phyloP scores from a whole-genome alignment of 306 rosid genomes.

The Dalbergia cochinchinensis region DNA sequence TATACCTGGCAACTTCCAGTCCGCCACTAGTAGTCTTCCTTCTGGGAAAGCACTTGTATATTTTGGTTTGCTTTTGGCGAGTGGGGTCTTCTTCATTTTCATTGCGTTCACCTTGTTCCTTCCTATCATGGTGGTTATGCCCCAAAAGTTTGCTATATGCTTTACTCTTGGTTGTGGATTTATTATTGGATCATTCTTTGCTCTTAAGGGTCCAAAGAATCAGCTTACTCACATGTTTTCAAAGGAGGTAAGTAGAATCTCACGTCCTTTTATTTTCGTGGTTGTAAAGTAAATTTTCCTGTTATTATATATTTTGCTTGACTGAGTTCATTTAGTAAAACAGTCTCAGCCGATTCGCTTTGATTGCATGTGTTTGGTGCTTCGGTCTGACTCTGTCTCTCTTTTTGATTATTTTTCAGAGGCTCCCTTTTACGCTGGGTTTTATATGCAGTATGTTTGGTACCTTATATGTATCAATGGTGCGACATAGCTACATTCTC shows the following conservation, averaged over 20 bases:
- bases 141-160: constrained; percentile 92
- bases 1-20: constrained; percentile 81
- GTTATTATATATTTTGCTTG: constrained; percentile 17
- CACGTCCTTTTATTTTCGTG: constrained; percentile 12
- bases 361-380: constrained; percentile 33
- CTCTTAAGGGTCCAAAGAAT: constrained; percentile 84
- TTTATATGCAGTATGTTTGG: constrained; percentile 86
- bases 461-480: constrained; percentile 94
- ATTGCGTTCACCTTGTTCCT: constrained; percentile 91
- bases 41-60: constrained; percentile 93
- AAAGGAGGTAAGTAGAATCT: constrained; percentile 64
- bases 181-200: constrained; percentile 86
- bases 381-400: constrained; percentile 37
- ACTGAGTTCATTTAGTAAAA: not conserved
- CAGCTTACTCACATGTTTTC: constrained; percentile 85
- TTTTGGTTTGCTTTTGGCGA: constrained; percentile 80
- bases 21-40: constrained; percentile 85
- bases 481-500: constrained; percentile 87
- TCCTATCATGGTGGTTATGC: constrained; percentile 91
- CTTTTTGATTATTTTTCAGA: constrained; percentile 58
- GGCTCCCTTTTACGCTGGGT: constrained; percentile 87
- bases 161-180: constrained; percentile 93
- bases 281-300: not conserved
- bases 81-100: constrained; percentile 90
- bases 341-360: constrained; percentile 22